A percentile compares a stretch with the other conserved stretches of the same genome.
Evolutionary conservation across 208 protist species (phyloP).

Genomic region (Wallacemonas sp.): DNA sequence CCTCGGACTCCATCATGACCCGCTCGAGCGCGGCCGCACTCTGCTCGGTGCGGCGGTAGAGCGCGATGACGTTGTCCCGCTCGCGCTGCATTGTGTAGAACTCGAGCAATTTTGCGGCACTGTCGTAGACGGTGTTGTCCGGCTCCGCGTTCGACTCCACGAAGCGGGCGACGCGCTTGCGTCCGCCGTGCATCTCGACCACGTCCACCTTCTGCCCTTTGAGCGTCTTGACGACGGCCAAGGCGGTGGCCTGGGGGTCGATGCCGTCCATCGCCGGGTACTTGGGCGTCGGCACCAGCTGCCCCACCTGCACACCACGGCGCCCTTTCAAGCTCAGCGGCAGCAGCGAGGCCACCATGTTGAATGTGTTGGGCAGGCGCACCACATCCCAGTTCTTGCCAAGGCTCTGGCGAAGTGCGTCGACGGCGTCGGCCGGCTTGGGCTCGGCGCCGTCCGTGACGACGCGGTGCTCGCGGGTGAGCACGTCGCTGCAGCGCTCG

Average conservation of each 20-base stretch:
- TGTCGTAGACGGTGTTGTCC: constrained; percentile 25
- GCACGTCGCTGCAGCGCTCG: constrained; percentile 47
- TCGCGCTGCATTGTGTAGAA: constrained; percentile 61
- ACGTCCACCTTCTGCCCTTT: constrained; percentile 47
- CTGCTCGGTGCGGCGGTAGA: constrained; percentile 46
- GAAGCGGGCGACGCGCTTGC: constrained; percentile 12
- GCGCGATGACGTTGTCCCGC: constrained; percentile 41
- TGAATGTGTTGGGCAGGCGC: constrained; percentile 26
- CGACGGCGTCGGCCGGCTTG: constrained; percentile 8
- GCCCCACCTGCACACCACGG: constrained; percentile 49
- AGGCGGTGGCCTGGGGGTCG: constrained; percentile 24
- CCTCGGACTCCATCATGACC: constrained; percentile 68
- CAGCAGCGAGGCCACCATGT: constrained; percentile 63
- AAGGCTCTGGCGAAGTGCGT: constrained; percentile 36
- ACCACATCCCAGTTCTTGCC: constrained; percentile 66
- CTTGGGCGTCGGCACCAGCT: constrained; percentile 52
- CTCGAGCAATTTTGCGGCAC: constrained; percentile 51
- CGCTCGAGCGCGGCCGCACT: constrained; percentile 57
- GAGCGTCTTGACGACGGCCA: constrained; percentile 37
- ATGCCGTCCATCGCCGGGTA: constrained; percentile 48
- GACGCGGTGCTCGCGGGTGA: constrained; percentile 47
- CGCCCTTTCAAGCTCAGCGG: constrained; percentile 59
- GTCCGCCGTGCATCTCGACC: constrained; percentile 28
- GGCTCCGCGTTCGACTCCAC: constrained; percentile 18
- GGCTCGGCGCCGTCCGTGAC: constrained; percentile 17